Conservation (phyloP, 768 basidiomycete species). For the Pleurotus citrinopileatus region DNA sequence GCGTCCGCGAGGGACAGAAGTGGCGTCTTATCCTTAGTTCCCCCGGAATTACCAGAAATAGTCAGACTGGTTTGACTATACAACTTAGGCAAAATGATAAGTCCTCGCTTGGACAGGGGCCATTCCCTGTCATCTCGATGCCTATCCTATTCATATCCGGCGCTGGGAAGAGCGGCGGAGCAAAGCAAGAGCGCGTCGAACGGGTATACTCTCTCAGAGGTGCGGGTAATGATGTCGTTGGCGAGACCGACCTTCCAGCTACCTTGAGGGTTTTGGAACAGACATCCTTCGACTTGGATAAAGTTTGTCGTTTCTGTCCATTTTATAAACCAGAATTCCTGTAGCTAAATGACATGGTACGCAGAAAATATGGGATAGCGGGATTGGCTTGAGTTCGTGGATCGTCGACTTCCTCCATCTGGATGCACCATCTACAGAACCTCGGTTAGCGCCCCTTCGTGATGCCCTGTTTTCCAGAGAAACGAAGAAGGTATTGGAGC, state of each 20-base stretch:
- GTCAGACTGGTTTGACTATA: no score
- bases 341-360: constrained; percentile 25
- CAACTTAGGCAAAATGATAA: constrained; percentile 15
- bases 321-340: constrained; percentile 12
- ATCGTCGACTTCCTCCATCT: constrained; percentile 38
- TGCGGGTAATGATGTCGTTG: constrained; percentile 13
- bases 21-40: constrained; percentile 65
- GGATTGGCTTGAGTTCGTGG: constrained; percentile 83
- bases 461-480: constrained; percentile 37
- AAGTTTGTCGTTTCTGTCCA: constrained; percentile 46
- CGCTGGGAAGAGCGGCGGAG: constrained; percentile 17
- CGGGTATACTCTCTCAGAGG: constrained; percentile 44
- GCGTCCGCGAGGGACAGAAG: constrained; percentile 45
- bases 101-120: constrained; percentile 33
- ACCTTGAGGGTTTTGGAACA: constrained; percentile 65
- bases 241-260: constrained; percentile 2
- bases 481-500: constrained; percentile 54
- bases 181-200: constrained; percentile 69
- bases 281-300: constrained; percentile 90
- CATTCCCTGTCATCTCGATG: constrained; percentile 68
- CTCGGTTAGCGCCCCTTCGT: constrained; percentile 18
- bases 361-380: constrained; percentile 98
- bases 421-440: constrained; percentile 8
- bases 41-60: background rate
- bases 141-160: constrained; percentile 46